Evolutionary conservation across 2,329 filamentous ascomycete genomes (phyloP).

Genomic region (Ophiostoma ips): DNA sequence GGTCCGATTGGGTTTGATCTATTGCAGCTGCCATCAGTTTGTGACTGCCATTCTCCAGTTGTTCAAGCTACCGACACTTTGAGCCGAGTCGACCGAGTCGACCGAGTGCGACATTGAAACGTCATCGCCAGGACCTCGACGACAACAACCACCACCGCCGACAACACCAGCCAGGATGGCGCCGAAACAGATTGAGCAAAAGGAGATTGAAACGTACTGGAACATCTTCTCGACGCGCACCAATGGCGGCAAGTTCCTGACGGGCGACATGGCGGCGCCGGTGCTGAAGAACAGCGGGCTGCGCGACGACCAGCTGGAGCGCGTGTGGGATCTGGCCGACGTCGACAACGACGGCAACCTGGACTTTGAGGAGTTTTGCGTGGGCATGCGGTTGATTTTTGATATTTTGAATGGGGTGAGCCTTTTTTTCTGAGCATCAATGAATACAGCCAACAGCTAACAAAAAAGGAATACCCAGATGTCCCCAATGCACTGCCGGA

Average conservation of each 20-base stretch:
- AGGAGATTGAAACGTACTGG: conserved; percentile 53
- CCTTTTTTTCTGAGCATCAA: conserved; percentile 9
- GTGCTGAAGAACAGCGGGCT: conserved; percentile 51
- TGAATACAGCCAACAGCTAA: neutral
- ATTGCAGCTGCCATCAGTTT: no score
- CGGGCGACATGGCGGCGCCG: conserved; percentile 46
- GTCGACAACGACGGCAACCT: conserved; percentile 95
- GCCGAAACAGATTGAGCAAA: conserved; percentile 46
- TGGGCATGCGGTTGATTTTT: conserved; percentile 96
- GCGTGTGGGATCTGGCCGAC: conserved; percentile 93
- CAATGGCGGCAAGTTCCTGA: conserved; percentile 45
- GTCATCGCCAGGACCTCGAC: no score
- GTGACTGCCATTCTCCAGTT: no score
- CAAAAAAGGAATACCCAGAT: conserved; percentile 63
- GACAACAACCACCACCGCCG: neutral
- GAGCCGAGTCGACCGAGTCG: no score
- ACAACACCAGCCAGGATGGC: conserved; percentile 29
- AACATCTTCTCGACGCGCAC: conserved; percentile 48
- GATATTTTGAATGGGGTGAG: conserved; percentile 87
- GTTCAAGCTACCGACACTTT: no score
- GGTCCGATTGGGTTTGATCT: no score
- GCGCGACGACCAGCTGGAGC: conserved; percentile 69
- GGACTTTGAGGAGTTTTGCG: conserved; percentile 99
- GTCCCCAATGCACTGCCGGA: conserved; percentile 80
- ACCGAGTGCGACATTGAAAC: no score